Evolutionary conservation across 768 basidiomycete species (phyloP).

Genomic region (Russula sp.): DNA sequence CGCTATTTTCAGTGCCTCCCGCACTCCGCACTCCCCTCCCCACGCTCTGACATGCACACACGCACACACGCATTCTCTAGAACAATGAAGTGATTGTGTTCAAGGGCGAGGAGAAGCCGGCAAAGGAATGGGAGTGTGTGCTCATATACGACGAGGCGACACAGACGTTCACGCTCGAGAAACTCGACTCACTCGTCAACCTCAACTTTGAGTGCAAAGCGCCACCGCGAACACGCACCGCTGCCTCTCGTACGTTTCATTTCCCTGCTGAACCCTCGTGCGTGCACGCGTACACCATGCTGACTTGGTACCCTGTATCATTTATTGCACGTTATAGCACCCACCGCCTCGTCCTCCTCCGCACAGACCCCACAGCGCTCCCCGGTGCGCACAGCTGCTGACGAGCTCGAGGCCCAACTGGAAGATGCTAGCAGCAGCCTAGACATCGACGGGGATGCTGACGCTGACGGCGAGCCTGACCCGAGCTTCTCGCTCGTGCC

Average conservation of each 20-base stretch:
- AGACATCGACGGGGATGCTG: conserved; percentile 29
- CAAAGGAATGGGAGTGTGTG: conserved; percentile 70
- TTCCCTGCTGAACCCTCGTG: not conserved
- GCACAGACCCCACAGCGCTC: conserved; percentile 11
- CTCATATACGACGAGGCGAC: conserved; percentile 74
- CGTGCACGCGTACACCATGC: not conserved
- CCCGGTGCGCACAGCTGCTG: conserved; percentile 16
- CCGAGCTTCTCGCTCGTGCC: not conserved
- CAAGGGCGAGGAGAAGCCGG: conserved; percentile 48
- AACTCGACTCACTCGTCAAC: conserved; percentile 22
- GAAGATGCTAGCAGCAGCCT: conserved; percentile 18
- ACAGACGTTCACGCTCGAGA: conserved; percentile 23
- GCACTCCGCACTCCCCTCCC: too few relatives aligned
- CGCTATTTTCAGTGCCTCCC: not conserved
- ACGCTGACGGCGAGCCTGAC: conserved; percentile 33
- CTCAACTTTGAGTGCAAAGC: conserved; percentile 15
- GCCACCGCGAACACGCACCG: conserved; percentile 9
- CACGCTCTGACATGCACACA: not conserved
- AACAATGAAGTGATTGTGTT: conserved; percentile 50
- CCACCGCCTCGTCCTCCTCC: not conserved
- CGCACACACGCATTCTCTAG: conserved; percentile 31
- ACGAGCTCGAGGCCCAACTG: conserved; percentile 28
- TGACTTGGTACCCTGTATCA: not conserved
- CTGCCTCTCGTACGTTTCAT: conserved; percentile 20
- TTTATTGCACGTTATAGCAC: not conserved